Evolutionary conservation across 345 rosid species (phyloP).

Genomic region (Syzygium aqueum): DNA sequence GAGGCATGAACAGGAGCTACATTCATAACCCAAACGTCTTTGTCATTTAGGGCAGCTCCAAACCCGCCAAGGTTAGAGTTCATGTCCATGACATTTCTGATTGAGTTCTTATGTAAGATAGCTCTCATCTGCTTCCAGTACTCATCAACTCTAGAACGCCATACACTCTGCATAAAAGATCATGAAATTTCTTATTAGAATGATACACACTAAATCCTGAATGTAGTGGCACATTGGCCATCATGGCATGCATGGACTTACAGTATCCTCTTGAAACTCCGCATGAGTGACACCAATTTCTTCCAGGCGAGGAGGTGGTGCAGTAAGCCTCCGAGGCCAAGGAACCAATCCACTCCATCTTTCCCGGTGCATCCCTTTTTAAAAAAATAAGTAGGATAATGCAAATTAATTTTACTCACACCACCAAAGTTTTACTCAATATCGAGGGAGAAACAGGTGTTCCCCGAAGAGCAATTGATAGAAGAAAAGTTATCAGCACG

Average conservation of each 20-base stretch:
- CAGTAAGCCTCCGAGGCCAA: slow-evolving; percentile 76
- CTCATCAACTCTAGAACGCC: slow-evolving; percentile 75
- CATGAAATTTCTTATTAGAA: neutral
- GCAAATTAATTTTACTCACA: neutral
- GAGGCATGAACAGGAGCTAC: slow-evolving; percentile 67
- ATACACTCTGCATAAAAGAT: slow-evolving; percentile 54
- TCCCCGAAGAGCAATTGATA: neutral
- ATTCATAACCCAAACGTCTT: slow-evolving; percentile 95
- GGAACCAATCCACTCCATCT: slow-evolving; percentile 67
- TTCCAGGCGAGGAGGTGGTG: slow-evolving; percentile 71
- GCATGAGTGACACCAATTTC: slow-evolving; percentile 60
- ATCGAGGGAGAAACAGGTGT: neutral
- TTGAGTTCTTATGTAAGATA: slow-evolving; percentile 55
- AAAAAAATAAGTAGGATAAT: neutral
- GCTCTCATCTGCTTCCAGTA: slow-evolving; percentile 92
- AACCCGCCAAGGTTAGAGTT: slow-evolving; percentile 90
- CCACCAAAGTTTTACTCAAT: neutral
- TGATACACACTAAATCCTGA: neutral
- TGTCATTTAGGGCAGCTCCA: slow-evolving; percentile 74
- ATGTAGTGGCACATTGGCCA: neutral
- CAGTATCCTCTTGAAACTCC: slow-evolving; percentile 64
- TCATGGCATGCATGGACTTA: slow-evolving; percentile 9
- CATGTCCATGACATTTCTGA: slow-evolving; percentile 99
- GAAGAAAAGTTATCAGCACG: neutral
- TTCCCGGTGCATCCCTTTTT: slow-evolving; percentile 66